These are phyloP conservation scores for Pseudozyma sp. DNA, from an alignment of 1,284 basidiomycete species.

Conservation along the genomic window DNA sequence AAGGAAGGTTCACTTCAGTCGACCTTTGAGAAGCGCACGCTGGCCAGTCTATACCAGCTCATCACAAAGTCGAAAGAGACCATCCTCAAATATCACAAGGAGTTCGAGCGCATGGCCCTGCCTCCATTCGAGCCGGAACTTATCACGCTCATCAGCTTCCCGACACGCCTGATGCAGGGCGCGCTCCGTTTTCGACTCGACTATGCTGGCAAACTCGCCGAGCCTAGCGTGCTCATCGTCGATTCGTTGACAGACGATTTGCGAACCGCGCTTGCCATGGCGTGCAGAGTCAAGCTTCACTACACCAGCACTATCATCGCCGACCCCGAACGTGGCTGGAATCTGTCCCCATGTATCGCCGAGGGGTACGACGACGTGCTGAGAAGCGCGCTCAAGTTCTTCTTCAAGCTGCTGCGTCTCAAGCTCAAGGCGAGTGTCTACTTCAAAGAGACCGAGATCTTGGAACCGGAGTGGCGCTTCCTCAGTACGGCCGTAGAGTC, in stretches of 20 bases:
- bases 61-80: slow-evolving; percentile 88
- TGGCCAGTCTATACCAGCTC: slow-evolving; percentile 86
- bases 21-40: slow-evolving; percentile 92
- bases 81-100: slow-evolving; percentile 80
- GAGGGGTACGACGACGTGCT: slow-evolving; percentile 90
- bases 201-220: slow-evolving; percentile 85
- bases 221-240: slow-evolving; percentile 85
- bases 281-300: slow-evolving; percentile 92
- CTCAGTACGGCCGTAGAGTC: slow-evolving; percentile 92
- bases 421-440: slow-evolving; percentile 96
- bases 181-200: slow-evolving; percentile 88
- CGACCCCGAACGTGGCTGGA: slow-evolving; percentile 88
- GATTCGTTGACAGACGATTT: slow-evolving; percentile 96
- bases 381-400: slow-evolving; percentile 85
- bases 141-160: slow-evolving; percentile 92
- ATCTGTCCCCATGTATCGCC: slow-evolving; percentile 85
- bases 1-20: slow-evolving; percentile 95
- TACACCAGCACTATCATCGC: slow-evolving; percentile 87
- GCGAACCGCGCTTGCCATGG: slow-evolving; percentile 88
- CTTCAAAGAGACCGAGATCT: slow-evolving; percentile 96
- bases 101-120: slow-evolving; percentile 85
- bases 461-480: slow-evolving; percentile 96
- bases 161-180: slow-evolving; percentile 92
- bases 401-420: slow-evolving; percentile 94
- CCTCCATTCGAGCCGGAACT: slow-evolving; percentile 93